Conservation (phyloP, 192 early-diverging fungal genomes). For the Paraglomus brasilianum region DNA sequence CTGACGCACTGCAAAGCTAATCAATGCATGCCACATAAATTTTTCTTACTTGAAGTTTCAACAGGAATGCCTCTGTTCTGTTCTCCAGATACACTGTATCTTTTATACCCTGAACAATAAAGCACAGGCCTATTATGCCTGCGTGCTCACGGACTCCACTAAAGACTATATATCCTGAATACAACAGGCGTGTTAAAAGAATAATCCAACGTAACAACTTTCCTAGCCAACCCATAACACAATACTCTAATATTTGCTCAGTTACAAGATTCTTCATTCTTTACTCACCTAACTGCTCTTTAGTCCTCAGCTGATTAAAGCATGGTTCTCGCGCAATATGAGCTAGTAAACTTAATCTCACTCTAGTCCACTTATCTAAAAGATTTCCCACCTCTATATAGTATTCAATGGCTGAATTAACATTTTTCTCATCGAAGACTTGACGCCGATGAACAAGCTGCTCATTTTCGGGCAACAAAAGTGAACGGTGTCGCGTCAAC, state of each 20-base stretch:
- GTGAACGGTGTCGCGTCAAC: slow-evolving; percentile 35
- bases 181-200: background rate
- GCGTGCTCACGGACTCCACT: slow-evolving; percentile 51
- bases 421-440: slow-evolving; percentile 65
- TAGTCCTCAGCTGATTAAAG: slow-evolving; percentile 88
- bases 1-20: background rate
- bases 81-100: slow-evolving; percentile 74
- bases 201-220: background rate
- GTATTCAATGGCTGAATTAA: slow-evolving; percentile 84
- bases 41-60: slow-evolving; percentile 21
- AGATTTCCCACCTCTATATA: slow-evolving; percentile 66
- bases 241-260: no score
- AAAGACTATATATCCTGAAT: slow-evolving; percentile 60
- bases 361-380: slow-evolving; percentile 51
- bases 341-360: slow-evolving; percentile 57
- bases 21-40: background rate
- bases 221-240: background rate
- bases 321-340: slow-evolving; percentile 84
- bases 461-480: slow-evolving; percentile 39
- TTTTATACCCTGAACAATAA: slow-evolving; percentile 76
- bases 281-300: slow-evolving; percentile 57
- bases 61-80: slow-evolving; percentile 72
- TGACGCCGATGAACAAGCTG: slow-evolving; percentile 39
- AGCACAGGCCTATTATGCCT: slow-evolving; percentile 60
- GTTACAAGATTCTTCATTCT: background rate